These are phyloP conservation scores for Solanum piurae DNA, from an alignment of 257 asterid genomes.

Conservation along the genomic window DNA sequence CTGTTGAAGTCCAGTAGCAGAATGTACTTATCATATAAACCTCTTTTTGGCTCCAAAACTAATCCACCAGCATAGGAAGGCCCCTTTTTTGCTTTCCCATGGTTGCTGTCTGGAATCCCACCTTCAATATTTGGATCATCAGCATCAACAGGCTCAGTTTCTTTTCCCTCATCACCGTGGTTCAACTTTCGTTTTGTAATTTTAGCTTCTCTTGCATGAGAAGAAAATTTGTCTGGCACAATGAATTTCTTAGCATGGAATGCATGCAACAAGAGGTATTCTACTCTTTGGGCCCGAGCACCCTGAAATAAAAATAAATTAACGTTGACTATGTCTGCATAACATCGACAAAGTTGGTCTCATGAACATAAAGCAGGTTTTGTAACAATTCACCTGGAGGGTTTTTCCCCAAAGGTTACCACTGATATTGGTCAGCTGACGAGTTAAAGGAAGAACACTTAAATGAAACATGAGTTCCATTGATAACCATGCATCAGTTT, in stretches of 20 bases:
- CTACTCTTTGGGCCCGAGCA: slow-evolving; percentile 99
- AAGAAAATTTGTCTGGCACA: slow-evolving; percentile 75
- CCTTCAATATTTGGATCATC: slow-evolving; percentile 40
- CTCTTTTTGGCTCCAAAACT: slow-evolving; percentile 96
- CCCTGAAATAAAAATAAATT: slow-evolving; percentile 44
- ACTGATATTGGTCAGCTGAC: slow-evolving; percentile 84
- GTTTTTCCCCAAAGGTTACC: slow-evolving; percentile 98
- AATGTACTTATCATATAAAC: slow-evolving; percentile 86
- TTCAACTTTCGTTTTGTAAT: slow-evolving; percentile 51
- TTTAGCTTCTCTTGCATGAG: slow-evolving; percentile 47
- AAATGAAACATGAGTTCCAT: slow-evolving; percentile 98
- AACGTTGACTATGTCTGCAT: neutral
- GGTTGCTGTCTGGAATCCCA: slow-evolving; percentile 35
- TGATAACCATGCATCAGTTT: slow-evolving; percentile 96
- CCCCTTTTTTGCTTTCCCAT: slow-evolving; percentile 63
- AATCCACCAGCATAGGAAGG: slow-evolving; percentile 92
- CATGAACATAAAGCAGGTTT: slow-evolving; percentile 5
- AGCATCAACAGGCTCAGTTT: slow-evolving; percentile 22
- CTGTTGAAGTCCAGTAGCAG: slow-evolving; percentile 97
- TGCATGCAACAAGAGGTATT: slow-evolving; percentile 79
- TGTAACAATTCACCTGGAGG: slow-evolving; percentile 52
- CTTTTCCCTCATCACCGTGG: slow-evolving; percentile 41
- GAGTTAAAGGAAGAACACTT: slow-evolving; percentile 92
- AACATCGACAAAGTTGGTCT: neutral
- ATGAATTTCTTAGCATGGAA: slow-evolving; percentile 90